Evolutionary conservation across 2,329 filamentous ascomycete species (phyloP), one percentile per base, ranked within the genome.

Genomic region (Paecilomyces formosus): DNA sequence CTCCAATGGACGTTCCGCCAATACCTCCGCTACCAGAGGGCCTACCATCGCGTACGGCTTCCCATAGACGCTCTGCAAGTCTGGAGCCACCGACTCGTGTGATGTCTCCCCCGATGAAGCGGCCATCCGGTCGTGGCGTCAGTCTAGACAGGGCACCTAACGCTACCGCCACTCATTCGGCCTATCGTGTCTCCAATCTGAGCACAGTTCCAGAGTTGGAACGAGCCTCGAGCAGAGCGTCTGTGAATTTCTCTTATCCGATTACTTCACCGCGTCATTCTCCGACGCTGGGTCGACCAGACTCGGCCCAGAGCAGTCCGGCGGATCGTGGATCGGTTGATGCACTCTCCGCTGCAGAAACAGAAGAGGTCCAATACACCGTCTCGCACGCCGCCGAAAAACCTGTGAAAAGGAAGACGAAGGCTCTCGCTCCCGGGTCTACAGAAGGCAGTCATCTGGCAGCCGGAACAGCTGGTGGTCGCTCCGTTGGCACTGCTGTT

Each of bases 1-100:
- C 39, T 58, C 73, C 73, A 52, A 70, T 73, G 71, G 71, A 76
- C 55, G 77, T 80, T 84, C 90, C 91, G 30, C 91, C 91, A 1
- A 86, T 96, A 1, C 92, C 92, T 35, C 80, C 82, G 3, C 80
- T 96, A 26, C 90, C 90, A 2, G 75, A 81, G 45, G 74, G 81
- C 57, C 76, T 74, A 61, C 53, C 66, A 7, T 58, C 65, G 33
- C 63, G 64, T 24, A 66, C 75, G 18, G 65, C 68, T 11, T 61
- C 70, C 11, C 70, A 71, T 62, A 73, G 74, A 54, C 76, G 80
- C 13, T 72, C 82, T 9, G 73, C 77, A 22, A 86, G 83, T 64
- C 65, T 82, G 50, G 82, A 83, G 49, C 78, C 81, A 6, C 70
- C 75, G 1, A 70, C 72, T 60, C 80, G 81, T 58, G 75, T 78